Evolutionary conservation across 495 filamentous ascomycete genomes (phyloP).

Genomic region (Penicillium herquei): DNA sequence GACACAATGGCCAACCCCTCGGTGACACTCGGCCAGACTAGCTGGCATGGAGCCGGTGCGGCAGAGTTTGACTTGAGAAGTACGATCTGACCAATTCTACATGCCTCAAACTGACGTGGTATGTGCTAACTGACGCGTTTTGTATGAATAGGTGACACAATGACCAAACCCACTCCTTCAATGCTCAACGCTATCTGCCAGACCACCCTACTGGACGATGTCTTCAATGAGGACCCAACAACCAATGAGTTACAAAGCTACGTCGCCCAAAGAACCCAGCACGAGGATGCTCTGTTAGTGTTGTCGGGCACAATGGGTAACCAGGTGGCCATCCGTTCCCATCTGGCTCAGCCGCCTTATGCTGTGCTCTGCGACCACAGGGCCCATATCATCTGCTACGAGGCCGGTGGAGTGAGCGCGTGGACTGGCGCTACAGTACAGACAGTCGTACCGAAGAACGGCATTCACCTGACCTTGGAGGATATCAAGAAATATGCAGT

Average conservation of each 20-base stretch:
- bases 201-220: conserved; percentile 72
- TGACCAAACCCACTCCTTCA: conserved; percentile 77
- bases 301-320: conserved; percentile 86
- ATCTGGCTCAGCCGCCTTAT: conserved; percentile 69
- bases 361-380: conserved; percentile 66
- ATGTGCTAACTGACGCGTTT: neutral
- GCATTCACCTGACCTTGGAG: conserved; percentile 64
- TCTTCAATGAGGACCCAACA: conserved; percentile 78
- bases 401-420: conserved; percentile 68
- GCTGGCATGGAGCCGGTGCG: conserved; percentile 60
- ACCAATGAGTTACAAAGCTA: conserved; percentile 70
- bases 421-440: conserved; percentile 61
- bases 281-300: conserved; percentile 66
- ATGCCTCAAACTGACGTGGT: neutral
- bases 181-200: conserved; percentile 70
- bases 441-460: conserved; percentile 59
- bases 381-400: conserved; percentile 64
- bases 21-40: conserved; percentile 25
- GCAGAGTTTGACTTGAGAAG: conserved; percentile 63
- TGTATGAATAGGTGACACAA: conserved; percentile 57
- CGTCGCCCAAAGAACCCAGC: conserved; percentile 66
- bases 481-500: conserved; percentile 57
- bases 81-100: conserved; percentile 15
- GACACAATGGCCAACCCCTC: conserved; percentile 6
- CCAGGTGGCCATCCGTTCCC: conserved; percentile 66